Evolutionary conservation across 2,329 filamentous ascomycete genomes (phyloP), one percentile per base, ranked within the genome.

Genomic region (Botrytis fragariae): DNA sequence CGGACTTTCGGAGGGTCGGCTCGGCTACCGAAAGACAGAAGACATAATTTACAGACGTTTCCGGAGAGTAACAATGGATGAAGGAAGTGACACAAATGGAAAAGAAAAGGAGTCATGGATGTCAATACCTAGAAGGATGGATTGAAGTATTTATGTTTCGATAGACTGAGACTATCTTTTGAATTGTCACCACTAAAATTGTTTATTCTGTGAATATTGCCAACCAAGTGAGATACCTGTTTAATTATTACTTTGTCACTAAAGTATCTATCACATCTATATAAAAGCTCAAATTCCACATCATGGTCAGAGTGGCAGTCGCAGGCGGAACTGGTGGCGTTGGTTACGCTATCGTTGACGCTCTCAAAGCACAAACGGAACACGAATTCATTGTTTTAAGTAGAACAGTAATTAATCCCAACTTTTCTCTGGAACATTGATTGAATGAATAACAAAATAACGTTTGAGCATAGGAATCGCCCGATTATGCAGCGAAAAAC

Each of bases 371-470:
- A 35, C 78, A 75, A 45, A 78, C 76, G 45, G 77, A 78, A 68
- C 74, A 81, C 74, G 77, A 80, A 59, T 77, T 80, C 64, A 78
- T 80, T 37, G 65, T 78, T 44, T 75, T 80, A 72, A 79, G 78
- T 51, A 75, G 79, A 76, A 80, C 79, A 74, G 79, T 81, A 76
- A 32, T 39, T 44, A 18, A 45, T 67, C 48, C 48, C 39, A 45
- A 16, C 3, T 39, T 4, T 22, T 48, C 22, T 32, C 16, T 29
- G 3, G 14, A 59, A 20, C 4, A 22, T 72, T 39, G 35, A 57
- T 10, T 29, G 18, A 25, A 25, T 48, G 32, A n/a, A 32, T 5
- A 37, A 54, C 37, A n/a, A 48, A 67, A 42, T 48, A 37, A 45
- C 25, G 7, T 25, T 9, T 59, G 29, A 59, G 22, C 10, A 68